Percentiles rank a stretch among this genome's conserved stretches.
Evolutionary conservation across 805 yeast genomes (phyloP).

Genomic region (Wickerhamomyces bovis): DNA sequence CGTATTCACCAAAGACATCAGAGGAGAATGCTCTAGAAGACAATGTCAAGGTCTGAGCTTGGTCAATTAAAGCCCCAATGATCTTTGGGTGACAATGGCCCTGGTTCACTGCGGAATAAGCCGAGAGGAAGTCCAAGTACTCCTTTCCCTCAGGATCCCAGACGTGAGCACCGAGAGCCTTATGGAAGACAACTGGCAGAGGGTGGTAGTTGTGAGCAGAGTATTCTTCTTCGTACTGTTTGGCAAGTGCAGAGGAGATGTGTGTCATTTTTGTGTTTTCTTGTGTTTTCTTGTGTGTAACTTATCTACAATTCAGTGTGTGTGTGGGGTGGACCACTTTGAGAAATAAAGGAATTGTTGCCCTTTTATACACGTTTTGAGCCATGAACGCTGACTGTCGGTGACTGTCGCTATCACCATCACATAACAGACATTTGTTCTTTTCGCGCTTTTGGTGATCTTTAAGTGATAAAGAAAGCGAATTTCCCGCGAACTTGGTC

Average conservation of each 20-base stretch:
- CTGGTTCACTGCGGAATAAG: conserved; percentile 96
- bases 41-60: conserved; percentile 77
- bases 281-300: no score
- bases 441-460: conserved; percentile 3
- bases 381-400: background rate
- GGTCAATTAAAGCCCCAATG: conserved; percentile 76
- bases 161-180: conserved; percentile 85
- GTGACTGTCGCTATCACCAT: conserved; percentile 22
- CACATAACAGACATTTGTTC: conserved; percentile 17
- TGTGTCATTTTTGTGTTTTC: background rate
- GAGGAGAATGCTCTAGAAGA: conserved; percentile 91
- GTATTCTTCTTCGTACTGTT: conserved; percentile 64
- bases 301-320: no score
- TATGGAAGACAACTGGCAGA: conserved; percentile 86
- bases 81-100: conserved; percentile 98
- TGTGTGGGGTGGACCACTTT: no score
- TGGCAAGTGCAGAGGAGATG: conserved; percentile 60
- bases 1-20: conserved; percentile 80
- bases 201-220: conserved; percentile 98
- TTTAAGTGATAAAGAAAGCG: conserved; percentile 25
- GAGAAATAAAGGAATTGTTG: background rate
- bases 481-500: background rate
- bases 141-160: conserved; percentile 98
- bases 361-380: background rate
- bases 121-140: conserved; percentile 87